Evolutionary conservation across 2,329 filamentous ascomycete genomes (phyloP).

Genomic region (Aspergillus oerlinghausenensis): DNA sequence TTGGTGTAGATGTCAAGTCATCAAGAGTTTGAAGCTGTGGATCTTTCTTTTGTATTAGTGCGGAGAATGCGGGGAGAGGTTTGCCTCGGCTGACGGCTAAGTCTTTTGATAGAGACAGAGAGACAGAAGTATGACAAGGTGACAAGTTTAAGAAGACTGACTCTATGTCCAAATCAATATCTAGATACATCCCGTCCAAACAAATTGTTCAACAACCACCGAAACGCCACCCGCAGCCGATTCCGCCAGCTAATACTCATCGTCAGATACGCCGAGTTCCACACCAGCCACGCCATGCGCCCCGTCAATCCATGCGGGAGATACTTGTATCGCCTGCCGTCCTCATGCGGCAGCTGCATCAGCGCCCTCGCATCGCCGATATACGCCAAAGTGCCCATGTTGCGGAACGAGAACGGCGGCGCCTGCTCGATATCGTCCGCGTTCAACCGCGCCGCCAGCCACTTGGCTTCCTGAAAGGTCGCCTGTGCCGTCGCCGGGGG

Average conservation of each 20-base stretch:
- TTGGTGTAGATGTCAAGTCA: neutral
- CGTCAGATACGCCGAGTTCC: constrained; percentile 42
- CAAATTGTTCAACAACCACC: constrained; percentile 40
- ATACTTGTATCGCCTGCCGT: constrained; percentile 17
- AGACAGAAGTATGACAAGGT: too few species aligned
- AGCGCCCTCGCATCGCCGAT: constrained; percentile 55
- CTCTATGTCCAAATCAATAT: constrained; percentile 23
- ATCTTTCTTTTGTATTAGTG: neutral
- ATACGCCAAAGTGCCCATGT: constrained; percentile 57
- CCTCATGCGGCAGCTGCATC: constrained; percentile 45
- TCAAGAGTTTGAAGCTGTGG: neutral
- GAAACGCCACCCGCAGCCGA: constrained; percentile 36
- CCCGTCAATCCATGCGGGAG: constrained; percentile 37
- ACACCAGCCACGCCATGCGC: constrained; percentile 39
- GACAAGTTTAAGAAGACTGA: too few species aligned
- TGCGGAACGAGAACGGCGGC: constrained; percentile 50
- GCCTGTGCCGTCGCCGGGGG: constrained; percentile 58
- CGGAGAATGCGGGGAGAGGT: neutral
- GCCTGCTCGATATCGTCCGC: constrained; percentile 36
- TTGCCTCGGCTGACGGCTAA: neutral
- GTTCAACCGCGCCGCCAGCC: constrained; percentile 54
- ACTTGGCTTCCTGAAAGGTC: constrained; percentile 54
- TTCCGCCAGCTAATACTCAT: constrained; percentile 48
- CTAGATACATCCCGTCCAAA: constrained; percentile 44
- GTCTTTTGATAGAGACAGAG: too few species aligned